phyloP scores from a whole-genome alignment of 1,284 basidiomycete species.

The Ganoderma sinense region DNA sequence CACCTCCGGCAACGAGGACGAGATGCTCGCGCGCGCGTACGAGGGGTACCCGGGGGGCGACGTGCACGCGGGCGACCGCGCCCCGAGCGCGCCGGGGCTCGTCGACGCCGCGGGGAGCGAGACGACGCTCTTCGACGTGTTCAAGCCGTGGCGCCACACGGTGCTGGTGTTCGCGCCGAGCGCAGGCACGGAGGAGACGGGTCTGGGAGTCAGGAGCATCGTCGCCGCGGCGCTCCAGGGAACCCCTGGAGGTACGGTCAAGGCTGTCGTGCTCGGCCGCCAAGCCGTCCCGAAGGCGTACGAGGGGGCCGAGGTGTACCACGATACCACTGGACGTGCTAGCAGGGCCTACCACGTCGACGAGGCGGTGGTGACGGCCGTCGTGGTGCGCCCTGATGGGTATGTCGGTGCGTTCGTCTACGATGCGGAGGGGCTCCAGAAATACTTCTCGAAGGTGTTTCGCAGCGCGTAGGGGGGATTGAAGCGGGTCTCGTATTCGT shows the following conservation, averaged over 20 bases:
- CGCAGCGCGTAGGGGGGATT: background rate
- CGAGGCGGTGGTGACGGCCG: conserved; percentile 14
- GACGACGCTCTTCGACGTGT: conserved; percentile 36
- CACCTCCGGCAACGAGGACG: conserved; percentile 10
- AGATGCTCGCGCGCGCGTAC: conserved; percentile 20
- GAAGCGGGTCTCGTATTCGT: background rate
- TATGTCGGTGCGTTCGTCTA: conserved; percentile 33
- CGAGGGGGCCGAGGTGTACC: conserved; percentile 5
- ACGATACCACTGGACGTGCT: conserved; percentile 30
- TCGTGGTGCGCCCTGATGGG: conserved; percentile 37
- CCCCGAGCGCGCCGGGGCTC: no score
- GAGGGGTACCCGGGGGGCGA: background rate
- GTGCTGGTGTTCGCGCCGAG: conserved; percentile 33
- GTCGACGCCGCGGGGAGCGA: background rate
- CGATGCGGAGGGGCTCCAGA: conserved; percentile 24
- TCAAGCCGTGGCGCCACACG: conserved; percentile 35
- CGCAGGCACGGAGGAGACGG: no score
- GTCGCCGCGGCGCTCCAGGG: conserved; percentile 6
- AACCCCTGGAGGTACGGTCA: background rate
- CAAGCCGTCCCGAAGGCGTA: conserved; percentile 3
- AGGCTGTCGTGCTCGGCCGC: conserved; percentile 17
- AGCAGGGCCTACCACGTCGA: conserved; percentile 25
- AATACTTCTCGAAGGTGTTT: conserved; percentile 24
- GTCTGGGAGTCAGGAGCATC: background rate
- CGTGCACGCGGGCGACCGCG: no score